Evolutionary conservation across 2,329 filamentous ascomycete species (phyloP).

Genomic region (Triangularia verruculosa): DNA sequence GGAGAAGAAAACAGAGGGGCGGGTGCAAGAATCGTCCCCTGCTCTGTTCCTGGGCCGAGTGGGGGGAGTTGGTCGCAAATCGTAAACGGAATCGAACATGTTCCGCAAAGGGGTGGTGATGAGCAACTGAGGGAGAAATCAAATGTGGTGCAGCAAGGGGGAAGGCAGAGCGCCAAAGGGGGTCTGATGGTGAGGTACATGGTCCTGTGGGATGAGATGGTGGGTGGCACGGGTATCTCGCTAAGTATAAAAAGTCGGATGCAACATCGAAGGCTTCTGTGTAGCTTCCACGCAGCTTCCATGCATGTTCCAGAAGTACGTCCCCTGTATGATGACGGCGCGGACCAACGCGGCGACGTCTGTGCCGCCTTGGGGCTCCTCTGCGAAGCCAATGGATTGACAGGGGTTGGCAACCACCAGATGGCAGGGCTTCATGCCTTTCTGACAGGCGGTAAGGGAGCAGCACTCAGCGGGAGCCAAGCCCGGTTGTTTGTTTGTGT

Average conservation of each 20-base stretch:
- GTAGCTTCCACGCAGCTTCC: slow-evolving; percentile 18
- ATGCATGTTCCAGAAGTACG: slow-evolving; percentile 7
- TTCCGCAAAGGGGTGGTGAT: slow-evolving; percentile 1
- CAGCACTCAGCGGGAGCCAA: not conserved
- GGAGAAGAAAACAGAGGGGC: slow-evolving; percentile 9
- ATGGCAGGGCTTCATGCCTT: not conserved
- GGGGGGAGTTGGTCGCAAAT: slow-evolving; percentile 10
- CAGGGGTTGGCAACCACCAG: slow-evolving; percentile 1
- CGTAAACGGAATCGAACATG: not conserved
- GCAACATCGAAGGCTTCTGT: slow-evolving; percentile 13
- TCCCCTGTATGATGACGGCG: slow-evolving; percentile 16
- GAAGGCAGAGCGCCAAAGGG: not conserved
- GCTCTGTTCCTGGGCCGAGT: not conserved
- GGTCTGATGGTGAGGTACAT: slow-evolving; percentile 14
- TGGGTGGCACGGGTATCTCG: slow-evolving; percentile 10
- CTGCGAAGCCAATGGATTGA: slow-evolving; percentile 2
- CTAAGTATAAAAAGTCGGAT: slow-evolving; percentile 25
- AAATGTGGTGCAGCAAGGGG: slow-evolving; percentile 2
- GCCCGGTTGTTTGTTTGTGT: not conserved
- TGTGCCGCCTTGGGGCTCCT: slow-evolving; percentile 6
- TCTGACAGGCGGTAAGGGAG: not conserved
- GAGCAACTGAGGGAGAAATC: not conserved
- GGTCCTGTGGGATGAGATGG: not conserved
- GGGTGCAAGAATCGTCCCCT: slow-evolving; percentile 9
- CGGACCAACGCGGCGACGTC: slow-evolving; percentile 11